Base-by-base conservation (phyloP, 2,329 filamentous ascomycete genomes). In the Aspergillus ochraceus region DNA sequence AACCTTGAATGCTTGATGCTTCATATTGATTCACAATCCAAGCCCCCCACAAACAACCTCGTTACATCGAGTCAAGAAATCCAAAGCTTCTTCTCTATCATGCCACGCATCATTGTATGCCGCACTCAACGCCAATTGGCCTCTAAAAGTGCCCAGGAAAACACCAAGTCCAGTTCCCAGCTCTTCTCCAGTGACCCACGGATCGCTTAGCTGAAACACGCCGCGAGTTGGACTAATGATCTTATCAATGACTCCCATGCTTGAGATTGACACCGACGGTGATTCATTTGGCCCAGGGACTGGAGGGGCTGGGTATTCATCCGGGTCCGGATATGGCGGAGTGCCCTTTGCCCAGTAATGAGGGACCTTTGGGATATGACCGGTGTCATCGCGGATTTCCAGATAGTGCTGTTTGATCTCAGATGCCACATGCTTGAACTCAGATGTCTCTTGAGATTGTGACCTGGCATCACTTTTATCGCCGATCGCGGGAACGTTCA, bases 161-260 rank as follows among this genome's bases (percentile, higher is more conserved):
- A 81, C n/a, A 0, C 68, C 69, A 8, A 70, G 46, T n/a, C 65
- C 67, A 67, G 75, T 80, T 0, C 77, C 71, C 2, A 81, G 66
- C 57, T 81, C 79, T 57, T 81, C 79, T 0, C 79, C 79, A 0
- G 78, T 80, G 0, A 80, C 78, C 79, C 80, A 81, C 0, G 78
- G 77, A 12, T 76, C 63, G 2, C 70, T 52, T 0, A 76, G 60
- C 11, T 71, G 65, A 1, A 80, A 67, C 0, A 45, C 24, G 0
- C 73, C 75, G 2, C 64, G 63, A 2, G 59, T 62, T 0, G 68
- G 68, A 0, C 56, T 30, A 1, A 81, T 68, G 0, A 79, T 68
- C 9, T 62, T 57, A 22, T 81, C 78, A 2, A 79, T 60, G 9
- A 65, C 56, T 0, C 69, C 69, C 42, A 71, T 42, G 36, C 68